Evolutionary conservation across 2,329 filamentous ascomycete genomes (phyloP).

Genomic region (Septoria petroselini): DNA sequence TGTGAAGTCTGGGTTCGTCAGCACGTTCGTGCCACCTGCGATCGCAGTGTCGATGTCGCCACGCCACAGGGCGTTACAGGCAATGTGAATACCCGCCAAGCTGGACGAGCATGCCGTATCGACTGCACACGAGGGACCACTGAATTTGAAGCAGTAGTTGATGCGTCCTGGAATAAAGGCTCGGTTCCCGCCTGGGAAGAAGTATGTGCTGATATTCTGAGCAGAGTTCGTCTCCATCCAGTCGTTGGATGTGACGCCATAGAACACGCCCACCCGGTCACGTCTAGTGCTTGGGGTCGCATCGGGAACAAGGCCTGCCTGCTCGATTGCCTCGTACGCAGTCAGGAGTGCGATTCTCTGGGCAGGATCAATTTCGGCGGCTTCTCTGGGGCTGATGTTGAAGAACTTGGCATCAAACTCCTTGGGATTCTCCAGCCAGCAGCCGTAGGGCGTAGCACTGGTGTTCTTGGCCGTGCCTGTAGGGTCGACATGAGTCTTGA

Average conservation of each 20-base stretch:
- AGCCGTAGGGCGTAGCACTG: slow-evolving; percentile 37
- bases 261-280: slow-evolving; percentile 37
- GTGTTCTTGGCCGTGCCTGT: slow-evolving; percentile 20
- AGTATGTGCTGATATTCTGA: slow-evolving; percentile 33
- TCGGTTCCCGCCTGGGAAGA: slow-evolving; percentile 21
- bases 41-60: slow-evolving; percentile 28
- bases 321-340: slow-evolving; percentile 25
- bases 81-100: slow-evolving; percentile 25
- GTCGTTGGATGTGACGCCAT: slow-evolving; percentile 39
- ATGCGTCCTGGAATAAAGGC: slow-evolving; percentile 38
- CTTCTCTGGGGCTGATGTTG: slow-evolving; percentile 39
- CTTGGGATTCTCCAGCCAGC: slow-evolving; percentile 41
- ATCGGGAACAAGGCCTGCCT: slow-evolving; percentile 23
- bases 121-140: slow-evolving; percentile 26
- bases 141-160: slow-evolving; percentile 31
- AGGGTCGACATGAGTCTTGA: slow-evolving; percentile 19
- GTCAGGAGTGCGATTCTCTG: slow-evolving; percentile 19
- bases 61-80: slow-evolving; percentile 28
- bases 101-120: slow-evolving; percentile 33
- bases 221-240: slow-evolving; percentile 31
- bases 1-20: slow-evolving; percentile 27
- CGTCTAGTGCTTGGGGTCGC: slow-evolving; percentile 32
- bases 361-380: slow-evolving; percentile 16
- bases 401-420: slow-evolving; percentile 44
- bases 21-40: slow-evolving; percentile 28